phyloP scores from a whole-genome alignment of 2,329 filamentous ascomycete species.

The Beauveria caledonica region DNA sequence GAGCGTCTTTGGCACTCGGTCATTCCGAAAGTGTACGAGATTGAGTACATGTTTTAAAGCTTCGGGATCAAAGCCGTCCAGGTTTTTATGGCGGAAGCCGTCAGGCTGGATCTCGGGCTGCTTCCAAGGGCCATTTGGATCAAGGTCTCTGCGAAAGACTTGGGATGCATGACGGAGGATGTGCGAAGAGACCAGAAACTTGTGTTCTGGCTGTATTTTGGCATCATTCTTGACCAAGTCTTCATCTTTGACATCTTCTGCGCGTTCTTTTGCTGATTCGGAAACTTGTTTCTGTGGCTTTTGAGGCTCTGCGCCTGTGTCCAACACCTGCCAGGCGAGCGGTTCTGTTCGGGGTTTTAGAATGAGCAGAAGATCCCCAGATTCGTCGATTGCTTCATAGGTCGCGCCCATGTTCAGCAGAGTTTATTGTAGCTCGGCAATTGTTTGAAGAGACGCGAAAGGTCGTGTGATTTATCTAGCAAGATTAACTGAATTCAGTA shows the following conservation, averaged over 20 bases:
- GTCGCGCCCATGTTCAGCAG: neutral
- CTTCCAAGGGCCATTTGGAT: neutral
- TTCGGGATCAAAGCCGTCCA: neutral
- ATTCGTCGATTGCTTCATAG: neutral
- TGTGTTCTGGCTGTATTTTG: neutral
- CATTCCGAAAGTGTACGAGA: neutral
- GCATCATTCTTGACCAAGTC: neutral
- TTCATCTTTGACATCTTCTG: neutral
- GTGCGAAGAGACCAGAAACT: neutral
- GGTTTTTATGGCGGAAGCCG: neutral
- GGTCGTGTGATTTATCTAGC: no score
- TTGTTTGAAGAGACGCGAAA: no score
- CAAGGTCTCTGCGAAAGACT: neutral
- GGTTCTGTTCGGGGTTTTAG: neutral
- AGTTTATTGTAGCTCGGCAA: no score
- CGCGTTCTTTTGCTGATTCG: neutral
- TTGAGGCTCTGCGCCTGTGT: neutral
- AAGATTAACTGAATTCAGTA: no score
- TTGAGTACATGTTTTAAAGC: neutral
- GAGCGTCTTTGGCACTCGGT: neutral
- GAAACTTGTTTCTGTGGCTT: no score
- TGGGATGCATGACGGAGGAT: neutral
- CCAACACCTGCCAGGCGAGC: neutral
- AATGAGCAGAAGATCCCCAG: neutral
- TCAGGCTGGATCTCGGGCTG: neutral